These are phyloP conservation scores for Lachnellula subtilissima DNA, from an alignment of 2,329 filamentous ascomycete species.

Conservation along the genomic window DNA sequence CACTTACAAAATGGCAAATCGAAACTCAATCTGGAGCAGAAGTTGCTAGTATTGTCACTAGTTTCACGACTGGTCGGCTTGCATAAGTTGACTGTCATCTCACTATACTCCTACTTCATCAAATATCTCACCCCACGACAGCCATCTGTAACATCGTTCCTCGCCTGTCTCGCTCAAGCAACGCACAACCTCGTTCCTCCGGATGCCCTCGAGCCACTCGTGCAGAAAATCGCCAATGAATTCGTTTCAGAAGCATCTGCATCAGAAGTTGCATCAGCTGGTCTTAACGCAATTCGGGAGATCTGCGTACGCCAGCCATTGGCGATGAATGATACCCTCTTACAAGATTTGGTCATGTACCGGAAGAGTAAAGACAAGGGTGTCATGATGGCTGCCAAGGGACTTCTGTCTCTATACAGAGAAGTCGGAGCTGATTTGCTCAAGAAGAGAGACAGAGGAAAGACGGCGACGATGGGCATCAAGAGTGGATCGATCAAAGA, in stretches of 20 bases:
- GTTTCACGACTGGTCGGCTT: slow-evolving; percentile 87
- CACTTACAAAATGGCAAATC: slow-evolving; percentile 84
- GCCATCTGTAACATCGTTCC: slow-evolving; percentile 84
- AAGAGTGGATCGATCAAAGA: slow-evolving; percentile 70
- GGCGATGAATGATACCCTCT: slow-evolving; percentile 92
- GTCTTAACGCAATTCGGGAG: slow-evolving; percentile 90
- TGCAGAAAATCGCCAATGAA: slow-evolving; percentile 96
- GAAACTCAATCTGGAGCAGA: slow-evolving; percentile 82
- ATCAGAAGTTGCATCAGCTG: slow-evolving; percentile 83
- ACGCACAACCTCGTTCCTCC: slow-evolving; percentile 89
- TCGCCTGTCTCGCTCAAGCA: slow-evolving; percentile 87
- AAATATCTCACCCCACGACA: slow-evolving; percentile 87
- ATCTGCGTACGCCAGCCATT: slow-evolving; percentile 88
- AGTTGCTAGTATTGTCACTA: slow-evolving; percentile 82
- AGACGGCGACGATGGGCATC: slow-evolving; percentile 80
- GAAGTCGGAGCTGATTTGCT: slow-evolving; percentile 88
- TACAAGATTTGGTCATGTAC: slow-evolving; percentile 95
- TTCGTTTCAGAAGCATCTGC: slow-evolving; percentile 95
- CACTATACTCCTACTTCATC: slow-evolving; percentile 93
- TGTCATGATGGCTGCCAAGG: slow-evolving; percentile 97
- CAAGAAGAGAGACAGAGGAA: slow-evolving; percentile 84
- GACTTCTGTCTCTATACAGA: slow-evolving; percentile 82
- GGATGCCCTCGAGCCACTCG: slow-evolving; percentile 81
- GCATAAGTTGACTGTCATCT: slow-evolving; percentile 84
- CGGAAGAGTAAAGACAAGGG: slow-evolving; percentile 97